Evolutionary conservation across 768 basidiomycete genomes (phyloP).

Genomic region (Boletus rubescentipes): DNA sequence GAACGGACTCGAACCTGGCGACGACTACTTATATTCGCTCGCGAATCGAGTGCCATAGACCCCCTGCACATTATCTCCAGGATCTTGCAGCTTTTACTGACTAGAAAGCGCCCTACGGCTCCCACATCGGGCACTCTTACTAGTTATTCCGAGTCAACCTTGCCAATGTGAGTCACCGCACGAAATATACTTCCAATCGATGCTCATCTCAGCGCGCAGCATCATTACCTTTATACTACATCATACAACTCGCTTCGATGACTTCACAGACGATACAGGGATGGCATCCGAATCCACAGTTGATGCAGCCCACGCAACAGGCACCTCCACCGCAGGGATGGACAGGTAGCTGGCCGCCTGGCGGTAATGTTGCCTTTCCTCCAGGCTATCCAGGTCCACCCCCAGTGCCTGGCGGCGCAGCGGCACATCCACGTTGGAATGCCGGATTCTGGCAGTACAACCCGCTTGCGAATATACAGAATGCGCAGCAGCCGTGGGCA

Average conservation of each 20-base stretch:
- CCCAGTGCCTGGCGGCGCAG: conserved; percentile 53
- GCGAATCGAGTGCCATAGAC: too few species aligned
- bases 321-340: conserved; percentile 32
- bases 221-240: not conserved
- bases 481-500: conserved; percentile 31
- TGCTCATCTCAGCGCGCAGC: conserved; percentile 5
- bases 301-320: conserved; percentile 30
- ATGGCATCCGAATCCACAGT: conserved; percentile 35
- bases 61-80: conserved; percentile 2
- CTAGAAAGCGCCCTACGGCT: not conserved
- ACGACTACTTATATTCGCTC: conserved; percentile 11
- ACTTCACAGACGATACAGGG: conserved; percentile 25
- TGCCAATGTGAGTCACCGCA: conserved; percentile 1
- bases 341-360: conserved; percentile 39
- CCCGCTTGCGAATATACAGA: conserved; percentile 36
- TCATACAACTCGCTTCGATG: conserved; percentile 11
- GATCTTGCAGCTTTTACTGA: not conserved
- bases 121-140: not conserved
- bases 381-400: conserved; percentile 45
- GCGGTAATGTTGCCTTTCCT: conserved; percentile 28
- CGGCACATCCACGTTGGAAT: conserved; percentile 47
- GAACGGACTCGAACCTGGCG: conserved; percentile 3
- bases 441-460: conserved; percentile 54
- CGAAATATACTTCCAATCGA: not conserved
- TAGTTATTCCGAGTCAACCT: not conserved